Percentiles rank a stretch among this genome's conserved stretches.
These are phyloP conservation scores for Stemphylium vesicarium DNA, from an alignment of 2,329 filamentous ascomycete species.

Conservation along the genomic window DNA sequence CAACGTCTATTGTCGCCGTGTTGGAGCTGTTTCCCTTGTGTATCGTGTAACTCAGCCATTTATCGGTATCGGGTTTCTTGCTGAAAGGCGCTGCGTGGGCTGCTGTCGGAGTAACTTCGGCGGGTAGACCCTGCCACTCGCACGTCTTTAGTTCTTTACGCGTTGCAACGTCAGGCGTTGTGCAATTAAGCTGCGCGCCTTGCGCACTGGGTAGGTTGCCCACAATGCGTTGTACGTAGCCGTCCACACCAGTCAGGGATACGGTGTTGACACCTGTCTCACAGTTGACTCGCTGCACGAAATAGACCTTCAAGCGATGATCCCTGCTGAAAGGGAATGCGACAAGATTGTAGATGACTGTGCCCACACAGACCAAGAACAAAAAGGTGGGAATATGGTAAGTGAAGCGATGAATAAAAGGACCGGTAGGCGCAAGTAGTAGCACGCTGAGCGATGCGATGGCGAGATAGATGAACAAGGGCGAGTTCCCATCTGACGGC, in stretches of 20 bases:
- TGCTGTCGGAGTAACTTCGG: constrained; percentile 63
- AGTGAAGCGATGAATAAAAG: constrained; percentile 85
- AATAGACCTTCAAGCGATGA: constrained; percentile 84
- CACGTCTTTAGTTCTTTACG: constrained; percentile 67
- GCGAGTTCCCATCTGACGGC: constrained; percentile 78
- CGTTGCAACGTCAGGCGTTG: constrained; percentile 49
- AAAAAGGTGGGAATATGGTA: constrained; percentile 82
- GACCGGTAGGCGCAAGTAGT: constrained; percentile 75
- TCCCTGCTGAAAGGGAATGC: constrained; percentile 87
- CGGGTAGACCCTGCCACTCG: constrained; percentile 71
- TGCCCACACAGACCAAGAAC: constrained; percentile 73
- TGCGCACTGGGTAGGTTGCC: constrained; percentile 72
- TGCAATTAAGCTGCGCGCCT: constrained; percentile 59
- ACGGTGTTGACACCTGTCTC: constrained; percentile 72
- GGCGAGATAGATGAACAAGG: constrained; percentile 73
- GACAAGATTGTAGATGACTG: constrained; percentile 81
- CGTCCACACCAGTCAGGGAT: constrained; percentile 52
- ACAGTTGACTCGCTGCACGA: constrained; percentile 80
- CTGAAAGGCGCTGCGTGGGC: constrained; percentile 32
- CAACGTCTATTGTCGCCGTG: constrained; percentile 68
- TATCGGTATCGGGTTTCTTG: constrained; percentile 35
- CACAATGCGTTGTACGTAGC: constrained; percentile 62
- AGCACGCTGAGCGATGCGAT: constrained; percentile 73
- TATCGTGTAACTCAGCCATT: constrained; percentile 72
- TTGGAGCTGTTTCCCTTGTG: constrained; percentile 55